Base-by-base conservation (phyloP, 2,329 filamentous ascomycete genomes). In the Paecilomyces dactylethromorphus region DNA sequence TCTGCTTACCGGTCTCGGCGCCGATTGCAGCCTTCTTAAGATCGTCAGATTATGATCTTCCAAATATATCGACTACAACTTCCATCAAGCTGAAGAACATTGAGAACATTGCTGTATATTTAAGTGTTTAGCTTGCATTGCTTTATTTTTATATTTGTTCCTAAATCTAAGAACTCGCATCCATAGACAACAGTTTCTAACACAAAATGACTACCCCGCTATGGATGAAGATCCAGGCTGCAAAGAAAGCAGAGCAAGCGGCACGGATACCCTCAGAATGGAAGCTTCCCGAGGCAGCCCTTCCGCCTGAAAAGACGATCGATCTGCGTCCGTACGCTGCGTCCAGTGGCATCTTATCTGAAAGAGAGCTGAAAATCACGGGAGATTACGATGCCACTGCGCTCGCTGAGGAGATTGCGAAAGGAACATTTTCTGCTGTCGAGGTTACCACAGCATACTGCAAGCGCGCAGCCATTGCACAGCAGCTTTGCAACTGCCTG, bases 301-400 rank as follows among this genome's bases (percentile, higher is more conserved):
- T 50, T 7, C 55, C 55, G 3, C 31, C 55, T 29, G 77, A 29
- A 70, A 68, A 12, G 2, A 58, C 52, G 5, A 33, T 58, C 12
- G 33, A 53, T 31, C 1, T 55, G 50, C 10, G 60, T 78, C 12
- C 45, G 3, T 39, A 52, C 49, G 49, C 56, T 18, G 56, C 49
- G 4, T 53, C 75, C 75, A 78, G 75, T 51, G 79, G 79, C 7
- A 67, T 82, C 13, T 64, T 82, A 12, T 71, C 74, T 0, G 29
- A 68, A 0, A 63, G 69, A 26, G 79, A 82, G 62, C 61, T 81
- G 5, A 66, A 69, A 4, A 81, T 82, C 39, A 82, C 80, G 0
- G 77, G 79, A 26, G 66, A 70, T n/a, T 76, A 77, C 50, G 78
- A 81, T 60, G 78, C 75, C 0, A 66, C 71, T 5, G 71, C 64